Evolutionary conservation across 2,329 filamentous ascomycete species (phyloP).

Genomic region (Trichoderma cornu-damae): DNA sequence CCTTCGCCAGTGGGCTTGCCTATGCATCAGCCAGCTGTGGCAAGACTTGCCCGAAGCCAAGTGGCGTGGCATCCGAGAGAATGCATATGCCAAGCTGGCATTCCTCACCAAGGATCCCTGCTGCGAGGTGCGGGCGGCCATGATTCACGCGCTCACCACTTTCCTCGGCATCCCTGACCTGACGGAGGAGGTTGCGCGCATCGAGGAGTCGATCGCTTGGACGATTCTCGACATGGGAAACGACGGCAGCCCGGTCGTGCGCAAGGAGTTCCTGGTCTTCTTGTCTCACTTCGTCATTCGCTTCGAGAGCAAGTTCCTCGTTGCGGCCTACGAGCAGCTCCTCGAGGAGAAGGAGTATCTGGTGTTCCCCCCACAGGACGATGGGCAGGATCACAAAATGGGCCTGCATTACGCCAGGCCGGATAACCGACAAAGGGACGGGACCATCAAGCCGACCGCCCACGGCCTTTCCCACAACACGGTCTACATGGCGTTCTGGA

Average conservation of each 20-base stretch:
- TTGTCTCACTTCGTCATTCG: constrained; percentile 85
- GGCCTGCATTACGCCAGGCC: constrained; percentile 57
- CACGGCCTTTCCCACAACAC: constrained; percentile 74
- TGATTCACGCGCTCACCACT: constrained; percentile 87
- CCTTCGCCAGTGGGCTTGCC: constrained; percentile 88
- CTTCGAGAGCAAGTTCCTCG: constrained; percentile 87
- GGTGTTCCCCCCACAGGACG: constrained; percentile 49
- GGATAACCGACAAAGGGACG: constrained; percentile 52
- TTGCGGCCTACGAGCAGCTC: constrained; percentile 86
- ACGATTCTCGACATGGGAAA: constrained; percentile 86
- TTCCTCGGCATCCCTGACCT: constrained; percentile 91
- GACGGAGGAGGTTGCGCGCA: constrained; percentile 82
- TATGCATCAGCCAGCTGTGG: constrained; percentile 95
- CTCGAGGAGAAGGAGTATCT: constrained; percentile 73
- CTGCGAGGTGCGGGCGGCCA: constrained; percentile 87
- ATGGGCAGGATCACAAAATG: constrained; percentile 56
- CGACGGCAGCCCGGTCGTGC: constrained; percentile 89
- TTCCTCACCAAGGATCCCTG: constrained; percentile 78
- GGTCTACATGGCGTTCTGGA: constrained; percentile 91
- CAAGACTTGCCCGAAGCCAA: constrained; percentile 86
- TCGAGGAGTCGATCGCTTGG: constrained; percentile 86
- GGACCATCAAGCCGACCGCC: constrained; percentile 51
- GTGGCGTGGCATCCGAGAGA: constrained; percentile 88
- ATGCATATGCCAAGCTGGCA: constrained; percentile 75
- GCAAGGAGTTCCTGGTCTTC: constrained; percentile 89